A percentile compares a stretch with the other conserved stretches of the same genome.
phyloP scores from a whole-genome alignment of 768 basidiomycete genomes.

The Hygrocybe punicea region DNA sequence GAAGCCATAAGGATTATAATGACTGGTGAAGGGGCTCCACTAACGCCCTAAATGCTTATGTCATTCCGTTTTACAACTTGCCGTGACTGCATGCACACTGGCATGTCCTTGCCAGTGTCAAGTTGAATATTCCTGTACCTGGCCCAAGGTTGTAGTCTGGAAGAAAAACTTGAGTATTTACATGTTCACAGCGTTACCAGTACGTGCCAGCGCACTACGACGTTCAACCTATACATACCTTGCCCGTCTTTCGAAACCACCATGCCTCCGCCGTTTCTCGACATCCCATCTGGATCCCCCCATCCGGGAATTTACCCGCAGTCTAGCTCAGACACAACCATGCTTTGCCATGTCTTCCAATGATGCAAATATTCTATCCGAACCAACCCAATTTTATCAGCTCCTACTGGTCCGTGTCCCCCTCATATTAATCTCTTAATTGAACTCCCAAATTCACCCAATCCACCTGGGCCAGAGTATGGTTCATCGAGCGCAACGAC shows the following conservation, averaged over 20 bases:
- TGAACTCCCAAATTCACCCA: neutral
- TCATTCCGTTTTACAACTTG: too few species aligned
- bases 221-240: neutral
- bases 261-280: constrained; percentile 3
- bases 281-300: constrained; percentile 27
- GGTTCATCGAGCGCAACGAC: constrained; percentile 68
- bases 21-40: neutral
- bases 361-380: constrained; percentile 51
- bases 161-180: neutral
- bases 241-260: neutral
- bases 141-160: too few species aligned
- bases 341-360: constrained; percentile 44
- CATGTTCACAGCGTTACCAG: neutral
- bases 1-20: constrained; percentile 6
- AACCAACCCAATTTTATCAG: constrained; percentile 58
- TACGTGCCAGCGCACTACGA: neutral
- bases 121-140: too few species aligned
- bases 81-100: too few species aligned
- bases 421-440: too few species aligned
- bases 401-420: constrained; percentile 50
- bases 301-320: constrained; percentile 37
- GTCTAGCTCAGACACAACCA: constrained; percentile 44
- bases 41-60: too few species aligned
- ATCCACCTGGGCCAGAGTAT: constrained; percentile 51
- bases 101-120: too few species aligned